phyloP scores from a whole-genome alignment of 2,329 filamentous ascomycete species.

The Pseudocercospora fijiensis region DNA sequence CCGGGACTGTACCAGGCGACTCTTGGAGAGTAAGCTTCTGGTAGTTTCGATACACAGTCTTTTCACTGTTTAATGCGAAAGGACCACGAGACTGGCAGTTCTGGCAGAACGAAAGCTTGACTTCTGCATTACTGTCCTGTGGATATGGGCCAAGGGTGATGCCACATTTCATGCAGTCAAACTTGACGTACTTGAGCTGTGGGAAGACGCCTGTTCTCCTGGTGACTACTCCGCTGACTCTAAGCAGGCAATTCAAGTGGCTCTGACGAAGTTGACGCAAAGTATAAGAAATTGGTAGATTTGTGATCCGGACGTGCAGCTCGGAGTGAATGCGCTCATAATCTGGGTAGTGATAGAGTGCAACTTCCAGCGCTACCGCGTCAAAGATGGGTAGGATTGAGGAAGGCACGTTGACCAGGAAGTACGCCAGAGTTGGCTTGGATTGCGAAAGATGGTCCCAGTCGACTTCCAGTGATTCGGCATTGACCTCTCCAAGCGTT shows the following conservation, averaged over 20 bases:
- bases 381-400: slow-evolving; percentile 96
- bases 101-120: slow-evolving; percentile 94
- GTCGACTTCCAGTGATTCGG: slow-evolving; percentile 92
- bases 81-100: slow-evolving; percentile 93
- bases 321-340: slow-evolving; percentile 97
- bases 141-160: slow-evolving; percentile 92
- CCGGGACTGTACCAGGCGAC: slow-evolving; percentile 93
- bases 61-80: slow-evolving; percentile 93
- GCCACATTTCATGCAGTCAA: slow-evolving; percentile 92
- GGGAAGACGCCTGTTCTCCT: slow-evolving; percentile 93
- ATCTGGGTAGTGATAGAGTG: slow-evolving; percentile 92
- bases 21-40: slow-evolving; percentile 97
- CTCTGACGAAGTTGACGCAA: slow-evolving; percentile 91
- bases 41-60: slow-evolving; percentile 98
- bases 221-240: slow-evolving; percentile 93
- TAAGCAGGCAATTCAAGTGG: slow-evolving; percentile 91
- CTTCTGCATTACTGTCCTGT: slow-evolving; percentile 93
- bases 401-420: slow-evolving; percentile 90
- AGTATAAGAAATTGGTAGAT: slow-evolving; percentile 91
- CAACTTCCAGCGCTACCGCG: slow-evolving; percentile 93
- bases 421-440: slow-evolving; percentile 93
- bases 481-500: slow-evolving; percentile 95
- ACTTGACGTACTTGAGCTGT: slow-evolving; percentile 97
- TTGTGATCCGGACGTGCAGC: slow-evolving; percentile 94
- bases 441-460: slow-evolving; percentile 87